Conservation (phyloP, 1,284 basidiomycete species). For the Pterulicium gracile region DNA sequence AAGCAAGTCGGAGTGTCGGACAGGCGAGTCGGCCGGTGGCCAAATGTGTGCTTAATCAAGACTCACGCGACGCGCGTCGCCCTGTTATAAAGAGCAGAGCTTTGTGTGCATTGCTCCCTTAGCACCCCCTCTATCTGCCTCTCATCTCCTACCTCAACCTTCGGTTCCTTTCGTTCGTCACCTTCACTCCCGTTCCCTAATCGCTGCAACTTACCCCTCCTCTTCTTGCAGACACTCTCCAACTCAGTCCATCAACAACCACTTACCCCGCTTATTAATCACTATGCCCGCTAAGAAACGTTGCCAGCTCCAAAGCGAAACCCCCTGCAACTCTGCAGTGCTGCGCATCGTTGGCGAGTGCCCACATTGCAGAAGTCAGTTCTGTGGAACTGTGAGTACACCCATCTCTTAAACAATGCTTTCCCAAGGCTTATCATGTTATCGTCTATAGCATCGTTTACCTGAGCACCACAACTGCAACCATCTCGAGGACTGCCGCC, state of each 20-base stretch:
- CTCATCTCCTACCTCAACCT: background rate
- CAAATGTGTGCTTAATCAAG: background rate
- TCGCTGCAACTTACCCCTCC: conserved; percentile 4
- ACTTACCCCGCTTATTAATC: conserved; percentile 12
- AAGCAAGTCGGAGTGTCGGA: background rate
- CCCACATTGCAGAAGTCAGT: conserved; percentile 63
- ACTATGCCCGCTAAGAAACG: conserved; percentile 76
- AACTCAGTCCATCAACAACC: conserved; percentile 8
- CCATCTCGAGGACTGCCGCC: conserved; percentile 69
- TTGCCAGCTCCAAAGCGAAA: conserved; percentile 61
- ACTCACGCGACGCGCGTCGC: background rate
- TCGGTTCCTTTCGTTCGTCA: background rate
- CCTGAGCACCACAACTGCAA: conserved; percentile 75
- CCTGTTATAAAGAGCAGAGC: background rate
- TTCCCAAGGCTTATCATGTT: conserved; percentile 3
- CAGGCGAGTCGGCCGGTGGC: background rate
- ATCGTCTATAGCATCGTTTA: conserved; percentile 64
- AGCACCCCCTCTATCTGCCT: too few relatives aligned
- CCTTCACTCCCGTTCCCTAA: background rate
- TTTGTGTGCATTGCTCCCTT: too few relatives aligned
- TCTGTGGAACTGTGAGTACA: conserved; percentile 63
- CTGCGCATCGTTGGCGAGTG: conserved; percentile 77
- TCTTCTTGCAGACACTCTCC: background rate
- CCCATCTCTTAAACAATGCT: conserved; percentile 3
- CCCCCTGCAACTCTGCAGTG: conserved; percentile 66